Conservation (phyloP, 768 basidiomycete genomes). For the Rossbeevera mucosa region DNA sequence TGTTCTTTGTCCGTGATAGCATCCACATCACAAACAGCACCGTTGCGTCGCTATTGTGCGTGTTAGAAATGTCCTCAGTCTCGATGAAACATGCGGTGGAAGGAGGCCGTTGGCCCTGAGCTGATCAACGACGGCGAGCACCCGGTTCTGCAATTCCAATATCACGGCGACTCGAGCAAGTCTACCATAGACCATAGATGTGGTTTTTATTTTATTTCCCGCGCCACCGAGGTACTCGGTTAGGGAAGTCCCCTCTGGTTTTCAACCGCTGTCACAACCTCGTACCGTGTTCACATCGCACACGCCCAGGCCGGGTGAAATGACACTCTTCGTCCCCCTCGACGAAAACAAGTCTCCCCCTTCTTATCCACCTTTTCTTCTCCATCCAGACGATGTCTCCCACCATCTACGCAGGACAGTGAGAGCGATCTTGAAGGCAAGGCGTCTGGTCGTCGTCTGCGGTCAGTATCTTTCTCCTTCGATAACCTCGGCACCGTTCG, state of each 20-base stretch:
- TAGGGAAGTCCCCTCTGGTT: conserved; percentile 17
- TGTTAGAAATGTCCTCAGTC: conserved; percentile 16
- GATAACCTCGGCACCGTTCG: conserved; percentile 11
- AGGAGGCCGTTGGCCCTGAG: conserved; percentile 18
- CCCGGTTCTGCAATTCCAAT: conserved; percentile 33
- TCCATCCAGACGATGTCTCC: conserved; percentile 40
- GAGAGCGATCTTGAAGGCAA: conserved; percentile 71
- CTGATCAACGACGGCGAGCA: conserved; percentile 22
- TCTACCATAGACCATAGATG: conserved; percentile 29
- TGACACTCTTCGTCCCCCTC: conserved; percentile 67
- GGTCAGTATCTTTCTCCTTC: conserved; percentile 46
- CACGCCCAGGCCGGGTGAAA: conserved; percentile 33
- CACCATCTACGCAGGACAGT: conserved; percentile 51
- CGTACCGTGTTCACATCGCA: conserved; percentile 23
- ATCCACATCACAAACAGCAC: background rate
- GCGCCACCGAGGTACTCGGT: conserved; percentile 28
- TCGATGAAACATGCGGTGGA: conserved; percentile 15
- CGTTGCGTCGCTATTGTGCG: background rate
- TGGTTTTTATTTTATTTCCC: conserved; percentile 24
- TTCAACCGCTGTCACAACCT: conserved; percentile 21
- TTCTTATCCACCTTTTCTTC: conserved; percentile 52
- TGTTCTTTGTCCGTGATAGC: background rate
- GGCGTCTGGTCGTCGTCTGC: conserved; percentile 79
- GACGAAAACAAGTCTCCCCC: conserved; percentile 44
- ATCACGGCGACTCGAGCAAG: no score